These are phyloP conservation scores for Ophiostoma ips DNA, from an alignment of 2,329 filamentous ascomycete species.

Conservation along the genomic window DNA sequence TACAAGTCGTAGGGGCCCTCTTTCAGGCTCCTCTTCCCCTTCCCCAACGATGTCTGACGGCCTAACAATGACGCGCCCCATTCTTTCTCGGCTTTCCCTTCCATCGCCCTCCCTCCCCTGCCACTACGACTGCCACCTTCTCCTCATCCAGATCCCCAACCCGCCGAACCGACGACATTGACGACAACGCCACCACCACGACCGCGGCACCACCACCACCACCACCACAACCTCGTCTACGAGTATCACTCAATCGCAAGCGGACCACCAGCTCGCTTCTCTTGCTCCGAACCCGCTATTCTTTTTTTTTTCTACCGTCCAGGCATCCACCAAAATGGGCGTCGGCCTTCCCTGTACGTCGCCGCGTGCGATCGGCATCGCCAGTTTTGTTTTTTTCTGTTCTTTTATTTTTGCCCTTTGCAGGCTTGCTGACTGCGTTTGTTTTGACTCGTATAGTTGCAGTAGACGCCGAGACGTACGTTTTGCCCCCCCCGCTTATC, in stretches of 20 bases:
- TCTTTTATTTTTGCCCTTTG: neutral
- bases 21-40: conserved; percentile 2
- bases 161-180: neutral
- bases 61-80: conserved; percentile 1
- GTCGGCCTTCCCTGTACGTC: conserved; percentile 12
- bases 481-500: conserved; percentile 11
- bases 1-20: neutral
- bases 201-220: no score
- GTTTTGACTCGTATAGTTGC: conserved; percentile 54
- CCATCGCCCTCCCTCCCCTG: neutral
- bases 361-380: neutral
- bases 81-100: neutral
- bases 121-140: neutral
- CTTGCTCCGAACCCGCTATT: neutral
- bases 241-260: neutral
- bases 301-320: neutral
- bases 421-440: neutral
- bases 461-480: conserved; percentile 88
- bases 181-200: neutral
- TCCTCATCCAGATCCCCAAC: neutral
- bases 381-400: no score
- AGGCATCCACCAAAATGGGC: conserved; percentile 8
- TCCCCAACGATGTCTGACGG: conserved; percentile 6
- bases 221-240: neutral
- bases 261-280: neutral